A percentile compares a stretch with the other conserved stretches of the same genome.
phyloP scores from a whole-genome alignment of 208 protist species.

The Endotrypanum monterogeii region DNA sequence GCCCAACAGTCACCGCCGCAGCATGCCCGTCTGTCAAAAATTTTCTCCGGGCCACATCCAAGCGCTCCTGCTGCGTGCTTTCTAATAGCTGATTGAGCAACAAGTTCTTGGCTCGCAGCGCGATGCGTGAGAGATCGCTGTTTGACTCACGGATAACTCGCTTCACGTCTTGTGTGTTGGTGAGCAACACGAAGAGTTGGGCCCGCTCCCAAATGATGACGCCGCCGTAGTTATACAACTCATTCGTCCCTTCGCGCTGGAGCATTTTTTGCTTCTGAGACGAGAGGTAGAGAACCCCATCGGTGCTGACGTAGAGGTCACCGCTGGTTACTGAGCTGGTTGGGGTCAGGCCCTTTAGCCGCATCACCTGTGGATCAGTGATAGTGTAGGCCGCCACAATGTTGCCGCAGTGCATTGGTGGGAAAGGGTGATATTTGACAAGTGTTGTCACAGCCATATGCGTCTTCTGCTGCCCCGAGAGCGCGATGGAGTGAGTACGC shows the following conservation, averaged over 20 bases:
- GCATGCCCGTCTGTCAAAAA: constrained; percentile 28
- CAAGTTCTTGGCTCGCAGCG: constrained; percentile 46
- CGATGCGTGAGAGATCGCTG: constrained; percentile 44
- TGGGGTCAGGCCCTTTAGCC: constrained; percentile 44
- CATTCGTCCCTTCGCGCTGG: constrained; percentile 22
- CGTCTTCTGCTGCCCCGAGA: constrained; percentile 46
- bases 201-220: constrained; percentile 67
- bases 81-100: constrained; percentile 69
- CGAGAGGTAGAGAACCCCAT: constrained; percentile 30
- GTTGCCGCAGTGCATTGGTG: constrained; percentile 57
- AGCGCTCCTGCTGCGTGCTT: constrained; percentile 67
- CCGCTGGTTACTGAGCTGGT: constrained; percentile 19
- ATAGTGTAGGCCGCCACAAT: constrained; percentile 62
- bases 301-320: constrained; percentile 20
- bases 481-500: constrained; percentile 27
- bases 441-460: constrained; percentile 63
- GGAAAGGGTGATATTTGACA: constrained; percentile 76
- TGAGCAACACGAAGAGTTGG: constrained; percentile 71
- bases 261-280: constrained; percentile 30
- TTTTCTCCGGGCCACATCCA: constrained; percentile 62
- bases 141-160: constrained; percentile 20
- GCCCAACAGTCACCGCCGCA: not conserved
- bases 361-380: constrained; percentile 60
- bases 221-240: constrained; percentile 66
- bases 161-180: constrained; percentile 25